Evolutionary conservation across 2,329 filamentous ascomycete genomes (phyloP).

Genomic region (Botryotinia convoluta): DNA sequence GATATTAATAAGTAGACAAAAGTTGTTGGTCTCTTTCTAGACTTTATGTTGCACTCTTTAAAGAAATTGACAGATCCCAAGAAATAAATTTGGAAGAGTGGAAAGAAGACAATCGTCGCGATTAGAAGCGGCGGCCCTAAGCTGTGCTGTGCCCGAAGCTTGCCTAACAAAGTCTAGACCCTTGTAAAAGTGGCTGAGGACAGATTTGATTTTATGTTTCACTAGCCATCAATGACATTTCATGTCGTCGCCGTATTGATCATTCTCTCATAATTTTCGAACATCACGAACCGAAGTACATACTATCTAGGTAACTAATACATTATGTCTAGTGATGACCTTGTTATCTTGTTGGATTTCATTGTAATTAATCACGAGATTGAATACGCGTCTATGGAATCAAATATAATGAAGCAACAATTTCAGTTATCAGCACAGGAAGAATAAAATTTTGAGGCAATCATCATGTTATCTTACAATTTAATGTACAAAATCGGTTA

Average conservation of each 20-base stretch:
- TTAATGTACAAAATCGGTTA: background rate
- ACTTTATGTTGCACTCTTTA: background rate
- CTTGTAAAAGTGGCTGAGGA: conserved; percentile 13
- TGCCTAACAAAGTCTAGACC: conserved; percentile 3
- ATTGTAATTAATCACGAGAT: background rate
- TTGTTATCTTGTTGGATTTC: background rate
- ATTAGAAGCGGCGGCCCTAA: conserved; percentile 19
- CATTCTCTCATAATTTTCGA: background rate
- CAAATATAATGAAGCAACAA: background rate
- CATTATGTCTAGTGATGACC: background rate
- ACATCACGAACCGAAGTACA: background rate
- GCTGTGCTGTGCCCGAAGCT: background rate
- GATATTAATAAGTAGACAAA: background rate
- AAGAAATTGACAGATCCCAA: conserved; percentile 11
- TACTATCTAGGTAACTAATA: background rate
- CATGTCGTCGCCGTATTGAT: background rate
- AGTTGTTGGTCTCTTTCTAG: background rate
- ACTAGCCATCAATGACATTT: background rate
- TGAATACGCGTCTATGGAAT: background rate
- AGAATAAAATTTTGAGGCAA: background rate
- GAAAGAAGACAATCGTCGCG: conserved; percentile 15
- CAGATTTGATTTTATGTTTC: conserved; percentile 17
- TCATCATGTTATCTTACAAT: background rate
- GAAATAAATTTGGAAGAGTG: background rate
- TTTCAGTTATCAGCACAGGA: no score